Base-by-base conservation (phyloP, 306 rosid genomes). In the Acacia acuminata region DNA sequence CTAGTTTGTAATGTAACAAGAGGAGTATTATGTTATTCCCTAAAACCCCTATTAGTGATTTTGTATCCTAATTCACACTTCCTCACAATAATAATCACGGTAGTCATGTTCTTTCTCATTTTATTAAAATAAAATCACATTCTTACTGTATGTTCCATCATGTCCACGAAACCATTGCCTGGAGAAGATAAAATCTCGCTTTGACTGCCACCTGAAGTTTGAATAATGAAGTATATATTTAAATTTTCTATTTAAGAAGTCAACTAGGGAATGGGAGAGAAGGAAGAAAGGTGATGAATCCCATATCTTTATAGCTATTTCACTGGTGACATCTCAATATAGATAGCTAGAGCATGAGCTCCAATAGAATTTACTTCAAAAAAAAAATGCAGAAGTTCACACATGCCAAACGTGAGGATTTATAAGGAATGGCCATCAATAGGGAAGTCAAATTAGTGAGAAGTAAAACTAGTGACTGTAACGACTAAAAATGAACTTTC, bases 131-230 rank as follows among this genome's bases (percentile, higher is more conserved):
- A 75, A 20, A 50, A 38, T 81, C 78, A 48, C 71, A 12, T 83
- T 64, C 99, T 93, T 90, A 96, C 99, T 96, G 74, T 92, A 93
- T 82, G 94, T 89, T 86, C 97, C 98, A 82, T 96, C 97, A 86
- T 93, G 98, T 85, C 89, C 94, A 1, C 82, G 92, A 86, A 96
- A 93, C 99, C 99, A 96, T 85, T 90, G 98, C 91, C 99, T 88
- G 45, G 99, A 92, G 87, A 93, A 93, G 83, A 96, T 48, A 85
- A 93, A 96, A 86, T 96, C 99, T 77, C 93, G 87, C 90, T 90
- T 96, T 71, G 97, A 92, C 72, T 91, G 94, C 97, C 96, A 96
- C 89, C 99, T 96, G 83, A 47, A 83, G 43, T 83, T 64, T 16
- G 20, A 82, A 51, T 73, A 48, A 15, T 48, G 81, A 84, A 50